Evolutionary conservation across 768 basidiomycete species (phyloP), one percentile per base, ranked within the genome.

Genomic region (Clathrus columnatus): DNA sequence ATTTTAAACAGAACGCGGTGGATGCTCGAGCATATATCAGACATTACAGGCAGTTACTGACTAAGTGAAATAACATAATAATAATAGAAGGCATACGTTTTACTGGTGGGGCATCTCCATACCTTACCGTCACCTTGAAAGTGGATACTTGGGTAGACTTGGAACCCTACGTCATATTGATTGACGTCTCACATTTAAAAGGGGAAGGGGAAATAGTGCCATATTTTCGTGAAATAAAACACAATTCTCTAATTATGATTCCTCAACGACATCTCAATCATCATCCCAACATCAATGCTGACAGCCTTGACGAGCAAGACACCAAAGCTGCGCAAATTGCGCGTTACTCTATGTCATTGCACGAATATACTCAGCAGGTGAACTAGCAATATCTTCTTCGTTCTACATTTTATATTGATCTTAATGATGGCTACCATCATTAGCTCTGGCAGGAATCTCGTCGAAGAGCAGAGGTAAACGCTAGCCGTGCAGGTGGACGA

Each of bases 391-490:
- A n/a, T 14, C 50, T 2, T 7, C 20, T 27, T 16, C 5, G 49
- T 30, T 7, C 1, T 8, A 5, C 26, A 17, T 6, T 24, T 24
- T 48, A 7, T 20, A 6, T 48, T 29, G 17, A 23, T 17, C 4
- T n/a, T 5, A n/a, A n/a, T n/a, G n/a, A n/a, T n/a, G n/a, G n/a
- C n/a, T n/a, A n/a, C n/a, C n/a, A n/a, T 20, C 11, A 17, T 20
- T 27, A 23, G 42, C 29, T 50, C 48, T 57, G 56, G 56, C 32
- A 50, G 26, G 49, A 57, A 20, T 48, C 56, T 4, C 56, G 56
- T 7, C 29, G 50, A 29, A 49, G 45, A 43, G 49, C 49, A 21
- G 56, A 57, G 36, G 21, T 51, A 7, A 42, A 41, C 8, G 56
- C 56, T 14, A 28, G 48, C n/a, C n/a, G n/a, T 18, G 28, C 21